Conservation (phyloP, 306 rosid genomes). For the Neltuma alba region DNA sequence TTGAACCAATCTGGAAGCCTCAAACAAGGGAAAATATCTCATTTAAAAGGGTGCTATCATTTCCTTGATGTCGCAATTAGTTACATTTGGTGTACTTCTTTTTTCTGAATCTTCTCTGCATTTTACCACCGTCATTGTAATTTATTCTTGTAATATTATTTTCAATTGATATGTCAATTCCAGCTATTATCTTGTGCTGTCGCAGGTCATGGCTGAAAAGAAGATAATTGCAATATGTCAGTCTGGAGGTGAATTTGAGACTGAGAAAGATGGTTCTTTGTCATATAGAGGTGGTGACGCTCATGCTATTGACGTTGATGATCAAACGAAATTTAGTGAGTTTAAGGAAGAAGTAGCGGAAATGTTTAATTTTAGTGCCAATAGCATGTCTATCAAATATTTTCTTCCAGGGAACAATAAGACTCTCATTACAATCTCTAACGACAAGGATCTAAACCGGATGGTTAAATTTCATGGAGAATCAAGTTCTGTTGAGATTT, state of each 20-base stretch:
- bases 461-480: slow-evolving; percentile 82
- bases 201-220: slow-evolving; percentile 71
- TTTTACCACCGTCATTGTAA: not conserved
- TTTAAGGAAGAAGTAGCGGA: slow-evolving; percentile 80
- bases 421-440: slow-evolving; percentile 91
- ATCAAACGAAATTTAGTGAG: slow-evolving; percentile 66
- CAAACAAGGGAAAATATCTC: not conserved
- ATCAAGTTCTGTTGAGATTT: slow-evolving; percentile 68
- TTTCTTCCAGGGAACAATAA: slow-evolving; percentile 91
- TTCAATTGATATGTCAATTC: not conserved
- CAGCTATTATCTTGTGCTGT: slow-evolving; percentile 22
- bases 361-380: slow-evolving; percentile 63
- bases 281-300: slow-evolving; percentile 80
- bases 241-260: slow-evolving; percentile 80
- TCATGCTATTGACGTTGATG: slow-evolving; percentile 91
- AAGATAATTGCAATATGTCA: slow-evolving; percentile 89
- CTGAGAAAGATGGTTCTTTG: slow-evolving; percentile 71
- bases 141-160: slow-evolving; percentile 10
- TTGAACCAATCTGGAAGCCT: slow-evolving; percentile 7
- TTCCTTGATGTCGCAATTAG: slow-evolving; percentile 4
- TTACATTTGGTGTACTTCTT: slow-evolving; percentile 1
- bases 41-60: slow-evolving; percentile 2
- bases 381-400: slow-evolving; percentile 70
- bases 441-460: slow-evolving; percentile 90
- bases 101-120: slow-evolving; percentile 4